These are phyloP conservation scores for Aspergillus clavatus DNA, from an alignment of 2,329 filamentous ascomycete genomes.

Conservation along the genomic window DNA sequence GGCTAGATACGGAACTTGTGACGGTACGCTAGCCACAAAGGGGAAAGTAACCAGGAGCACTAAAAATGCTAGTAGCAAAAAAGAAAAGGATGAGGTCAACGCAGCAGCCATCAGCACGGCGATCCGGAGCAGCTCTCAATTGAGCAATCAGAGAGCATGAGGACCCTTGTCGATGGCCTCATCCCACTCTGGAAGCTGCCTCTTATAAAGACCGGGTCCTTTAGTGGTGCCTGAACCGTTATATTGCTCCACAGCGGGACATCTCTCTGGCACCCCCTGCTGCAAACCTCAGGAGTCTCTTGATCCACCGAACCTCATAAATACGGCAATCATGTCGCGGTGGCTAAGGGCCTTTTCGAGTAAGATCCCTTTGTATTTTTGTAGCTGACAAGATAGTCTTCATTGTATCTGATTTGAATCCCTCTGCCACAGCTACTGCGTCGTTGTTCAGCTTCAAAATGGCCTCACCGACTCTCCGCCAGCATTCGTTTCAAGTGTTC, in stretches of 20 bases:
- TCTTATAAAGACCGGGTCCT: background rate
- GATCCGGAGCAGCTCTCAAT: background rate
- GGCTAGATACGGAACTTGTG: background rate
- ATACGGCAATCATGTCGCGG: slow-evolving; percentile 24
- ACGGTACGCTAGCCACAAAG: background rate
- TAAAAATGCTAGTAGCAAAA: background rate
- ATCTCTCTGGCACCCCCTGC: slow-evolving; percentile 5
- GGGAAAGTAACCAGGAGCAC: background rate
- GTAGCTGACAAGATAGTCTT: background rate
- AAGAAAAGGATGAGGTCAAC: slow-evolving; percentile 18
- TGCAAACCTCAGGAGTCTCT: slow-evolving; percentile 5
- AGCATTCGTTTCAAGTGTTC: slow-evolving; percentile 52
- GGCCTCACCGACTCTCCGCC: slow-evolving; percentile 12
- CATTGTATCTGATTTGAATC: slow-evolving; percentile 10
- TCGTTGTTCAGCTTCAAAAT: slow-evolving; percentile 18
- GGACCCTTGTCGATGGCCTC: background rate
- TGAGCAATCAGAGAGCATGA: background rate
- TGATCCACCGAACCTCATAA: background rate
- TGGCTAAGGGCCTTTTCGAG: slow-evolving; percentile 26
- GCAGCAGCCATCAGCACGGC: slow-evolving; percentile 9
- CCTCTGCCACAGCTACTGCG: slow-evolving; percentile 16
- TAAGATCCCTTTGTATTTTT: slow-evolving; percentile 15
- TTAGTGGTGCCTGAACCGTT: background rate
- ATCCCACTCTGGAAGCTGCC: background rate
- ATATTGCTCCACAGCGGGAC: slow-evolving; percentile 13